Evolutionary conservation across 1,284 basidiomycete species (phyloP), one percentile per base, ranked within the genome.

Genomic region (Pseudozyma sp.): DNA sequence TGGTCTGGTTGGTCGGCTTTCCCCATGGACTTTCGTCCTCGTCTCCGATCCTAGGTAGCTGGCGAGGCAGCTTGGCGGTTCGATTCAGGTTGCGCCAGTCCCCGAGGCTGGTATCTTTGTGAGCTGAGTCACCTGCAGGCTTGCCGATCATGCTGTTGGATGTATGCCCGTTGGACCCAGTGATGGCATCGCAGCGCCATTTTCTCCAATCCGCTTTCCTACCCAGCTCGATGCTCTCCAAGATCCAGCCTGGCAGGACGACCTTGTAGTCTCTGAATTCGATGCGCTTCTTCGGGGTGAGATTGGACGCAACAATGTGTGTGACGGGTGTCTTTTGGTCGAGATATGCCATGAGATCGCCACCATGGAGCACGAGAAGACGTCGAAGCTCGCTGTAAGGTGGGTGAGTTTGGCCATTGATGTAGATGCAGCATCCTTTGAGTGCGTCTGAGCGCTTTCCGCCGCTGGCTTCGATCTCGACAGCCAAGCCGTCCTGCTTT

Each of bases 191-290:
- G 53, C 70, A 74, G 13, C 71, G 48, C 64, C 66, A 82, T 64
- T 77, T 69, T 17, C 87, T 86, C 94, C 94, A 96, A 5, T 92
- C 89, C 2, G 94, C 87, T n/a, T 95, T 86, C 9, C 85, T 84
- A 0, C 90, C 90, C 8, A 87, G 87, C 60, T 89, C 86, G 31
- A 88, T 89, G 73, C 92, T 94, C 33, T 94, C 89, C 10, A 91
- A 86, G 8, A 99, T 87, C 94, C 95, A 99, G 63, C 91, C 90
- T 0, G 94, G 94, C 37, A 87, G 87, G 33, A 92, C 94, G 11
- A 97, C 91, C 81, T 93, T 95, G 89, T 96, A 92, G 54, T 90
- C 85, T 80, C 91, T 89, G 84, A 95, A 97, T 77, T 97, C 94
- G 48, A 89, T 88, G 49, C 93, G 88, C 85, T 98, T 98, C 54